These are phyloP conservation scores for Recurvomyces mirabilis DNA, from an alignment of 495 filamentous ascomycete genomes.

Conservation along the genomic window DNA sequence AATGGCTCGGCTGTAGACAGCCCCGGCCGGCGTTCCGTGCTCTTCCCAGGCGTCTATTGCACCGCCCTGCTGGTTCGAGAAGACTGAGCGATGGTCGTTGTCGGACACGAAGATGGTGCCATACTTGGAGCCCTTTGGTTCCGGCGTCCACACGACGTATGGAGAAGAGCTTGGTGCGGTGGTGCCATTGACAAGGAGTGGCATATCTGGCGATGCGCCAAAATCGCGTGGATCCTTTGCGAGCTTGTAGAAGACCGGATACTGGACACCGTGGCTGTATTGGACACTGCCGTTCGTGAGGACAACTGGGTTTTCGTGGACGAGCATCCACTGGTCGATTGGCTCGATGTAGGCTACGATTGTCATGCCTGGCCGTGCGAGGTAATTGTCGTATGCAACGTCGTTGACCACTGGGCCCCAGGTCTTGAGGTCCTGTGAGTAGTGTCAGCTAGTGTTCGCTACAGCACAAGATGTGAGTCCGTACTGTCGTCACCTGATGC, in stretches of 20 bases:
- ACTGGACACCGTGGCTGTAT: slow-evolving; percentile 38
- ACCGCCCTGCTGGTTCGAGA: slow-evolving; percentile 46
- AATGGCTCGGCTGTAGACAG: slow-evolving; percentile 37
- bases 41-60: slow-evolving; percentile 44
- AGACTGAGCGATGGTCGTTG: slow-evolving; percentile 40
- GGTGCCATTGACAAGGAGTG: slow-evolving; percentile 20
- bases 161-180: slow-evolving; percentile 38
- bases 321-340: slow-evolving; percentile 1
- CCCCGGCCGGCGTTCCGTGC: slow-evolving; percentile 36
- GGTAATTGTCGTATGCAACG: slow-evolving; percentile 47
- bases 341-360: slow-evolving; percentile 9
- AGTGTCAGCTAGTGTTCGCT: too few species aligned
- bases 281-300: slow-evolving; percentile 43
- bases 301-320: slow-evolving; percentile 2
- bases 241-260: slow-evolving; percentile 48
- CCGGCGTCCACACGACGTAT: slow-evolving; percentile 27
- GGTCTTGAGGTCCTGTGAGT: slow-evolving; percentile 37
- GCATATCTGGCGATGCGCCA: not conserved
- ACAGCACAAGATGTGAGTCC: too few species aligned
- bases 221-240: slow-evolving; percentile 44
- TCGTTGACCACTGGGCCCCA: slow-evolving; percentile 52
- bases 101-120: slow-evolving; percentile 41
- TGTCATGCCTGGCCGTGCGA: slow-evolving; percentile 57
- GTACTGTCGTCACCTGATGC: slow-evolving; percentile 44
- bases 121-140: slow-evolving; percentile 17